Evolutionary conservation across 2,329 filamentous ascomycete species (phyloP), one percentile per base, ranked within the genome.

Genomic region (Pseudogymnoascus sp.): DNA sequence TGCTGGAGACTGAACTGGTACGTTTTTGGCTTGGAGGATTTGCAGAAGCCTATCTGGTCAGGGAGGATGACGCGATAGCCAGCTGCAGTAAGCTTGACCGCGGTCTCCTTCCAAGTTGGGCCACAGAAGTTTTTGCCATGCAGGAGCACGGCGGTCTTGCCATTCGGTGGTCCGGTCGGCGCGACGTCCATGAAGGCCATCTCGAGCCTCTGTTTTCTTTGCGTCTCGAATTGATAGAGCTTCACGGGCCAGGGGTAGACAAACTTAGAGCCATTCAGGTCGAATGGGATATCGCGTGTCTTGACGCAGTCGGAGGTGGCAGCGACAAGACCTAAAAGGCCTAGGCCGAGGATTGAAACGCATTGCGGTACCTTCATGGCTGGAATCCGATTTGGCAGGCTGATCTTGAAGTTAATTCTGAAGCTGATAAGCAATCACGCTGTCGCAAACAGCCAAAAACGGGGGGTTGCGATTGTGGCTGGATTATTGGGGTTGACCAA

Each of bases 71-170:
- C 79, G 40, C 81, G 79, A 67, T 81, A 83, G 44, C 81, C 81
- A 29, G 69, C 70, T 2, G 67, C 65, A 3, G 74, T 68, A 62
- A 84, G 76, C 10, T 73, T 70, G 10, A 70, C 66, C n/a, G 79
- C 78, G 13, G 80, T 82, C 14, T 70, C 71, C 62, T 77, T 74
- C 81, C 81, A 84, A 6, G 81, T 84, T 21, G 79, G 74, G 37
- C 76, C 78, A 70, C 81, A 84, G 66, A 84, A 84, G 72, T 83
- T 83, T 71, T 82, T 82, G 67, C 81, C 81, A 68, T 84, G 81
- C 14, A 84, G 70, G 35, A 83, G 75, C 7, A 82, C 72, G 8
- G 59, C 38, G 6, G 62, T 63, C 47, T 53, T 53, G 19, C 50
- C 65, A 38, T 76, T 78, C 16, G 47, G 47, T 53, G 24, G 7